Evolutionary conservation across 768 basidiomycete genomes (phyloP).

Genomic region (Suillus weaverae): DNA sequence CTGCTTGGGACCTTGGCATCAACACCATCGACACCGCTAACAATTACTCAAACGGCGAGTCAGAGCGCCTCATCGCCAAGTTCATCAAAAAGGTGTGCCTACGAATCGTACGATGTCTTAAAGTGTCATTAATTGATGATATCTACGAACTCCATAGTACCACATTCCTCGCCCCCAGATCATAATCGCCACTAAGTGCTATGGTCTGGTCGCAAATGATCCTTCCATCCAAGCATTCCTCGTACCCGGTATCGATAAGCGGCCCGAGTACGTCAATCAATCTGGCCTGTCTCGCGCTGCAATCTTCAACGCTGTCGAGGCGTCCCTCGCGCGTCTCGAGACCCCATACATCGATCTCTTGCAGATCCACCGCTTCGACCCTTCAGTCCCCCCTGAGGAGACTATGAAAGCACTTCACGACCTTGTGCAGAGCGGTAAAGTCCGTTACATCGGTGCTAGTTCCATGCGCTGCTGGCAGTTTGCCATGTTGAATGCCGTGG

Average conservation of each 20-base stretch:
- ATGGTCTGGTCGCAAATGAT: conserved; percentile 15
- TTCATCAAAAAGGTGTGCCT: conserved; percentile 35
- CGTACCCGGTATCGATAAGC: conserved; percentile 5
- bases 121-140: neutral
- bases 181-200: conserved; percentile 32
- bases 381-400: conserved; percentile 38
- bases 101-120: neutral
- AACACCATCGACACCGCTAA: conserved; percentile 41
- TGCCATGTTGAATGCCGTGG: conserved; percentile 43
- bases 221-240: neutral
- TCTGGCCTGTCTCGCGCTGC: conserved; percentile 35
- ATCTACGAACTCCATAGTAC: conserved; percentile 17
- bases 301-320: conserved; percentile 38
- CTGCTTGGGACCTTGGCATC: conserved; percentile 41
- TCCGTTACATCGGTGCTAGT: conserved; percentile 50
- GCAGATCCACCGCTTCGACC: conserved; percentile 47
- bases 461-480: conserved; percentile 50
- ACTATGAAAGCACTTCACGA: conserved; percentile 54
- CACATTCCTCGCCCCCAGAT: conserved; percentile 33
- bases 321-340: conserved; percentile 35
- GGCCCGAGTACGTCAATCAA: conserved; percentile 31
- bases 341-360: conserved; percentile 41
- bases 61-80: conserved; percentile 37
- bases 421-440: conserved; percentile 48
- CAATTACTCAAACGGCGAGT: conserved; percentile 36